Percentiles rank a stretch among this genome's conserved stretches.
phyloP scores from a whole-genome alignment of 257 asterid genomes.

The Asclepias syriaca region DNA sequence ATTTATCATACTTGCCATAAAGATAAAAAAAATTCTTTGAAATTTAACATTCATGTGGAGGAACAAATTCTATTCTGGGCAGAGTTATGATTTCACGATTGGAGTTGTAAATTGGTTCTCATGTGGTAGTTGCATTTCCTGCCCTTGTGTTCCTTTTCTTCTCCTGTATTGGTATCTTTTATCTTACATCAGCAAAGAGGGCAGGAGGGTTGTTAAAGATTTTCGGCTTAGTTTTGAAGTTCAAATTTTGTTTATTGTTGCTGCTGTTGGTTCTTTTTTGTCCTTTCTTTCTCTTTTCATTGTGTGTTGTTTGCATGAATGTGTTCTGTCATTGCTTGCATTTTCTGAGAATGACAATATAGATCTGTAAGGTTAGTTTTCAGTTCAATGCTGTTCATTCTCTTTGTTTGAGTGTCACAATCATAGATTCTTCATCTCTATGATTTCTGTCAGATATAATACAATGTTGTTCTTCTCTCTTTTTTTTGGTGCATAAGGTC shows the following conservation, averaged over 20 bases:
- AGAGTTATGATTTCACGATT: background rate
- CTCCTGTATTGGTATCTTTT: background rate
- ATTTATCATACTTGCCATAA: background rate
- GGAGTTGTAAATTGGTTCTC: background rate
- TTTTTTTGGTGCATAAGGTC: background rate
- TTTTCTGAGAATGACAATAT: background rate
- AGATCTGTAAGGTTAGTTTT: background rate
- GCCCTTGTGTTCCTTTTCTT: background rate
- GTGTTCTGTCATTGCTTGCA: background rate
- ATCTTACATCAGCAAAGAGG: background rate
- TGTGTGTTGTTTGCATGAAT: background rate
- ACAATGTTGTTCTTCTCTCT: background rate
- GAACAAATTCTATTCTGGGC: background rate
- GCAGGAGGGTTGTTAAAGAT: background rate
- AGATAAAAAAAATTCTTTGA: background rate
- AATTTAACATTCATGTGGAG: background rate
- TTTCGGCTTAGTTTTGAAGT: background rate
- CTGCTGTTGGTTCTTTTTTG: too few relatives aligned
- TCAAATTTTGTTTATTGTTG: background rate
- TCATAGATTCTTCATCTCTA: background rate
- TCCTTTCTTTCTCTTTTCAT: background rate
- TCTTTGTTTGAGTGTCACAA: background rate
- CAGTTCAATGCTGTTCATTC: background rate
- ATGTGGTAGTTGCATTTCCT: background rate
- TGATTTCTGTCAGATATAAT: background rate